Conservation (phyloP, 2,329 filamentous ascomycete species). For the Fusarium domesticum region DNA sequence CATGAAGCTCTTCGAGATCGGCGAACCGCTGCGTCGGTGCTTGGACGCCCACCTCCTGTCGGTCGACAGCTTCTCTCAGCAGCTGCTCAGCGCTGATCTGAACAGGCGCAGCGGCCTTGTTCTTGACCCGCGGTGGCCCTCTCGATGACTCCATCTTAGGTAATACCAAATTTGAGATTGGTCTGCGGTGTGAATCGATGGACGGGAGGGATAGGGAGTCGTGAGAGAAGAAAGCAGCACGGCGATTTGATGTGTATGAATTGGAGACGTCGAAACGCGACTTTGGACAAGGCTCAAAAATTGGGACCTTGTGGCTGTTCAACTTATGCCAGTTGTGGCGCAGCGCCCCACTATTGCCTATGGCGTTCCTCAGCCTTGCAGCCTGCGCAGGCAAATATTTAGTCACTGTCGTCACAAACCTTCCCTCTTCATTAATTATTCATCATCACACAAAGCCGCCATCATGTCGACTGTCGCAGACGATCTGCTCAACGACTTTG, state of each 20-base stretch:
- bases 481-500: slow-evolving; percentile 77
- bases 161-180: slow-evolving; percentile 3
- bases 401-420: slow-evolving; percentile 6
- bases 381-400: slow-evolving; percentile 22
- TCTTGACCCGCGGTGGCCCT: slow-evolving; percentile 94
- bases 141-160: slow-evolving; percentile 82
- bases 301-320: slow-evolving; percentile 16
- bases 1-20: slow-evolving; percentile 95
- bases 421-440: slow-evolving; percentile 13
- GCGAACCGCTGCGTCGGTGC: slow-evolving; percentile 92
- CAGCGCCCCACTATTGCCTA: slow-evolving; percentile 12
- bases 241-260: slow-evolving; percentile 8
- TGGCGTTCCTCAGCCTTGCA: slow-evolving; percentile 30
- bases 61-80: slow-evolving; percentile 92
- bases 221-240: neutral
- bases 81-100: slow-evolving; percentile 97
- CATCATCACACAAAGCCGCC: slow-evolving; percentile 14
- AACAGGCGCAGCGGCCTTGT: slow-evolving; percentile 88
- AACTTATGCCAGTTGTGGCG: slow-evolving; percentile 1
- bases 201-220: neutral
- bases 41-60: slow-evolving; percentile 84
- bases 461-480: slow-evolving; percentile 87
- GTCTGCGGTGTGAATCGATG: neutral
- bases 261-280: slow-evolving; percentile 21
- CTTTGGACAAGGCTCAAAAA: slow-evolving; percentile 26